phyloP scores from a whole-genome alignment of 2,329 filamentous ascomycete genomes.

The Aureobasidium sp. region DNA sequence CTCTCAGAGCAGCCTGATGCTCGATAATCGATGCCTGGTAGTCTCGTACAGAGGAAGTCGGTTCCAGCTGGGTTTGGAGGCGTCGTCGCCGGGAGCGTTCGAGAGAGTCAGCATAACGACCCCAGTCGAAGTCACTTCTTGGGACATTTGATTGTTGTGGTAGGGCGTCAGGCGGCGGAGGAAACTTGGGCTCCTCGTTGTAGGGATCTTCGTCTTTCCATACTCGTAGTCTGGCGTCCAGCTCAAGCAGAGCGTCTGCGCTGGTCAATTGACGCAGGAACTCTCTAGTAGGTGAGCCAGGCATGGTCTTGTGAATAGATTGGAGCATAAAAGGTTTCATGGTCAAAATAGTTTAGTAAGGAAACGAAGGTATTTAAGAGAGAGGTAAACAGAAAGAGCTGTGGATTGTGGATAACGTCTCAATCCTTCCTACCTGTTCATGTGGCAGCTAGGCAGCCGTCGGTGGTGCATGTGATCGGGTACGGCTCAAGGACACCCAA shows the following conservation, averaged over 20 bases:
- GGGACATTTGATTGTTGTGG: not conserved
- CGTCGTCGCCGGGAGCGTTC: not conserved
- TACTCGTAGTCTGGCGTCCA: not conserved
- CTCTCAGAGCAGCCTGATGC: not conserved
- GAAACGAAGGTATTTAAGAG: not conserved
- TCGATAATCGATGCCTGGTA: not conserved
- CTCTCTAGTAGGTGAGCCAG: not conserved
- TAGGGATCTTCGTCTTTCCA: not conserved
- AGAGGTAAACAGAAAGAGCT: not conserved
- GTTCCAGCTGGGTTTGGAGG: not conserved
- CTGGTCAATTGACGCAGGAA: not conserved
- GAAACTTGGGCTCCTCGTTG: not conserved
- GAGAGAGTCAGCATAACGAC: not conserved
- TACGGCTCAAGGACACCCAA: constrained; percentile 1
- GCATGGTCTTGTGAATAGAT: not conserved
- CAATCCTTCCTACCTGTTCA: constrained; percentile 7
- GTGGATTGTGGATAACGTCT: not conserved
- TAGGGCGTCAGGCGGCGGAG: not conserved
- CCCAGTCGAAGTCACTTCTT: not conserved
- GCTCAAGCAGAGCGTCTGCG: not conserved
- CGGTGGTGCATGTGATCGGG: constrained; percentile 6
- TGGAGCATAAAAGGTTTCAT: not conserved
- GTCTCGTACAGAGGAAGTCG: not conserved
- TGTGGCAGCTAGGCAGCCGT: constrained; percentile 13
- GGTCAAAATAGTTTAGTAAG: not conserved